Base-by-base conservation (phyloP, 441 rosid genomes). In the Daphne laureola region DNA sequence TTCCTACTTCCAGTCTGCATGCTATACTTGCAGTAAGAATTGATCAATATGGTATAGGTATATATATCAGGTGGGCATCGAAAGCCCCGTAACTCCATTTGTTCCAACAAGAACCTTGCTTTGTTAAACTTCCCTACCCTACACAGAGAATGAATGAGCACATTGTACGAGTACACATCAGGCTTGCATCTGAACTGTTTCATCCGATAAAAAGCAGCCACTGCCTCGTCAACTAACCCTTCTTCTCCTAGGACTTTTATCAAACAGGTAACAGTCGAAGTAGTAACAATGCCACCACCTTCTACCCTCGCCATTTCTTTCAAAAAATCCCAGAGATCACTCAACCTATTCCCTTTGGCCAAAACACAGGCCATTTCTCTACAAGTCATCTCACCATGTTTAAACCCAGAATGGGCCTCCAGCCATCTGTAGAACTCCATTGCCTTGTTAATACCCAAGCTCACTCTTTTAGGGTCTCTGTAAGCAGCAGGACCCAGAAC, bases 231-330 rank as follows among this genome's bases (percentile, higher is more conserved):
- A 15, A 80, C 93, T 25, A 83, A 68, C 14, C 98, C 98, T 77
- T 91, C 89, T 65, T 91, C 93, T 62, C 86, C 96, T 64, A 88
- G 79, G 57, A 86, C 90, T 83, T 91, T 91, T 51, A 91, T 86
- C 95, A 86, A 88, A 82, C 96, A 82, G 52, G 95, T 91, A 51
- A 88, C 23, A 4, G 86, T 70, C 49, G 64, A 23, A 27, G 74
- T 69, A 0, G 78, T 72, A 3, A 86, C 79, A 16, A 76, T 67
- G 27, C 76, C 57, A 0, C 56, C 63, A 5, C 38, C 62, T 4
- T 63, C 78, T 57, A 78, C 64, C 31, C 70, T 51, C 0, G 80
- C 60, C 63, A 81, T 80, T 57, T 69, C 74, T 59, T 67, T 67
- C n/a, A 83, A 87, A 66, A 89, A 86, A 1, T 62, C 67, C 95